phyloP scores from a whole-genome alignment of 1,284 basidiomycete genomes.

The Lentinus polychrous region DNA sequence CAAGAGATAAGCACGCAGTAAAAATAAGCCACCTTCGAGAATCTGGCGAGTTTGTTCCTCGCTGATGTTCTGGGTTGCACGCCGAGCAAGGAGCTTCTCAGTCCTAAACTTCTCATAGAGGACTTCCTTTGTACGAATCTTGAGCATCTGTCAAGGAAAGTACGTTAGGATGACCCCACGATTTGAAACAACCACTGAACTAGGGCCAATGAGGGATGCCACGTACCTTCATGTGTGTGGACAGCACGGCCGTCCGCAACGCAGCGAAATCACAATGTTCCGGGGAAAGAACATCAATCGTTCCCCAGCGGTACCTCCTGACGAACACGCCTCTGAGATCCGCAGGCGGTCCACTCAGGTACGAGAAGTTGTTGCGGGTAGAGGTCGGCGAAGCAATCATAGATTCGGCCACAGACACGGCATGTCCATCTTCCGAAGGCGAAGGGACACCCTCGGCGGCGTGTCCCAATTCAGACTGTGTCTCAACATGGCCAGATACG shows the following conservation, averaged over 20 bases:
- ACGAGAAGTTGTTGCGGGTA: slow-evolving; percentile 32
- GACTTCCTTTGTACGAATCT: slow-evolving; percentile 73
- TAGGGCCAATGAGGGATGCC: not conserved
- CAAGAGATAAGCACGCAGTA: not conserved
- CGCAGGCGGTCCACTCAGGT: slow-evolving; percentile 47
- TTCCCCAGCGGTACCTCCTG: slow-evolving; percentile 76
- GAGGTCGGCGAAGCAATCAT: slow-evolving; percentile 16
- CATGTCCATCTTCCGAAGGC: slow-evolving; percentile 40
- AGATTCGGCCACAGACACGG: slow-evolving; percentile 21
- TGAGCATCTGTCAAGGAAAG: slow-evolving; percentile 49
- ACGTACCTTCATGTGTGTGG: slow-evolving; percentile 73
- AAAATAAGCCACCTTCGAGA: slow-evolving; percentile 48
- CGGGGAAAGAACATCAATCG: slow-evolving; percentile 75
- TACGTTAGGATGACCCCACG: slow-evolving; percentile 1
- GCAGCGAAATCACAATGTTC: slow-evolving; percentile 79
- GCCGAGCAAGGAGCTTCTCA: slow-evolving; percentile 75
- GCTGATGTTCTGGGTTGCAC: slow-evolving; percentile 70
- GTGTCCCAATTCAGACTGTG: slow-evolving; percentile 13
- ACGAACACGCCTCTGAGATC: slow-evolving; percentile 66
- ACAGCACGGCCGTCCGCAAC: slow-evolving; percentile 68
- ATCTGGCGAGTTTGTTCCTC: slow-evolving; percentile 64
- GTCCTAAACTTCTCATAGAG: slow-evolving; percentile 80
- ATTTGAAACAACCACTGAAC: slow-evolving; percentile 8
- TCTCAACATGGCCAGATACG: slow-evolving; percentile 9
- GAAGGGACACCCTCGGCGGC: slow-evolving; percentile 10